Conservation (phyloP, 495 filamentous ascomycete species). For the Hypomontagnella monticulosa region DNA sequence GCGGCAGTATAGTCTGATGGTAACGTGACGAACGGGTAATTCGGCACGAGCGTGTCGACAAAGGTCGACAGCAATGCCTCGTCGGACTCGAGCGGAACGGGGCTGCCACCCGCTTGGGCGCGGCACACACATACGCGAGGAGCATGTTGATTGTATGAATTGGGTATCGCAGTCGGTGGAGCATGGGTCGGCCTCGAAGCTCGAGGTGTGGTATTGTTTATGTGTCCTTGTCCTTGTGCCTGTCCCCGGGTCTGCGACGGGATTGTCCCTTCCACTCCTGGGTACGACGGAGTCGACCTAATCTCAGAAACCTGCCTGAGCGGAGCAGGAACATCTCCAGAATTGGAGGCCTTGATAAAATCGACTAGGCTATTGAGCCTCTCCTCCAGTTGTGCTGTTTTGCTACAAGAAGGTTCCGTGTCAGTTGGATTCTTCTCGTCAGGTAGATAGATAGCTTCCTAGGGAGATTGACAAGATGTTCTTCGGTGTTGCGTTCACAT, state of each 20-base stretch:
- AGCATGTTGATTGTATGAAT: conserved; percentile 41
- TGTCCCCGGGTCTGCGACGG: conserved; percentile 4
- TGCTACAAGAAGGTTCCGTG: conserved; percentile 25
- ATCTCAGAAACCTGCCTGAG: conserved; percentile 1
- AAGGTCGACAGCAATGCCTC: conserved; percentile 51
- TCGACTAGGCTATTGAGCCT: conserved; percentile 48
- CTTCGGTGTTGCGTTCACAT: neutral
- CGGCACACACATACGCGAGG: conserved; percentile 43
- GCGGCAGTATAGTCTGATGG: conserved; percentile 38
- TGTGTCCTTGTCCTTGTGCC: neutral
- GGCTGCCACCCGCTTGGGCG: conserved; percentile 26
- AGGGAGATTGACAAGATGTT: neutral
- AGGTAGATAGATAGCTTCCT: neutral
- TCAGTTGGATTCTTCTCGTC: conserved; percentile 1
- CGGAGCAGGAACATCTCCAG: conserved; percentile 35
- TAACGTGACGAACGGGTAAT: conserved; percentile 53
- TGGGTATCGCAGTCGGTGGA: conserved; percentile 20
- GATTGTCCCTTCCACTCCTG: neutral
- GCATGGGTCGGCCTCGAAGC: conserved; percentile 3
- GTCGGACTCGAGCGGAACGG: conserved; percentile 40
- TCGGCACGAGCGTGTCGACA: conserved; percentile 45
- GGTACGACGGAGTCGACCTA: conserved; percentile 1
- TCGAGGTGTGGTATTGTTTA: conserved; percentile 1
- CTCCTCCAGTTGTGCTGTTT: conserved; percentile 49
- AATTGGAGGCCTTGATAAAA: conserved; percentile 40